Conservation (phyloP, 2,329 filamentous ascomycete genomes). For the Colletotrichum sp. region DNA sequence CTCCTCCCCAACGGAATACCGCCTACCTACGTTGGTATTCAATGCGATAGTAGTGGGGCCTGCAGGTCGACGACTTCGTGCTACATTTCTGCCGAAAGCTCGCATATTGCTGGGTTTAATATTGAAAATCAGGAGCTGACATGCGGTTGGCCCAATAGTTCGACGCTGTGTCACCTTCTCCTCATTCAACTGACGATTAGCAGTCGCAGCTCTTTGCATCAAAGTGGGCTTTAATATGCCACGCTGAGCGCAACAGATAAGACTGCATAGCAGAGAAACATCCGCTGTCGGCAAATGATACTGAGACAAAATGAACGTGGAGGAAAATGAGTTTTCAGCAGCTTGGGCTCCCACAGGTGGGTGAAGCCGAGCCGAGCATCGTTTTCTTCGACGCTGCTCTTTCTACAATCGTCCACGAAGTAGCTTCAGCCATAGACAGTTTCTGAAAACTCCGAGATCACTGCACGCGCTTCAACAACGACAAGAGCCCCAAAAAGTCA, state of each 20-base stretch:
- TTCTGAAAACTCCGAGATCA: rapidly evolving
- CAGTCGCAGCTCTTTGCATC: background rate
- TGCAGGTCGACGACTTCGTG: background rate
- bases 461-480: no score
- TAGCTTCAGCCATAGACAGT: no score
- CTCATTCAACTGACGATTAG: background rate
- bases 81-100: background rate
- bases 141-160: background rate
- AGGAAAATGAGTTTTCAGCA: no score
- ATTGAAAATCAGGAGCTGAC: background rate
- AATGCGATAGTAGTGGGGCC: background rate
- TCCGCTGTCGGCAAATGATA: background rate
- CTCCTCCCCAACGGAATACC: background rate
- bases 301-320: no score
- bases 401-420: no score
- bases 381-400: no score
- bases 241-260: background rate
- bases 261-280: background rate
- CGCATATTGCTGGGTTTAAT: background rate
- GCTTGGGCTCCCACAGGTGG: no score
- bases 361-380: no score
- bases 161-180: background rate
- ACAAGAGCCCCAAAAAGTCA: no score
- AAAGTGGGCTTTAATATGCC: background rate
- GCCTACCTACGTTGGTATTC: background rate